Evolutionary conservation across 495 filamentous ascomycete species (phyloP).

Genomic region (Corynascus novoguineensis): DNA sequence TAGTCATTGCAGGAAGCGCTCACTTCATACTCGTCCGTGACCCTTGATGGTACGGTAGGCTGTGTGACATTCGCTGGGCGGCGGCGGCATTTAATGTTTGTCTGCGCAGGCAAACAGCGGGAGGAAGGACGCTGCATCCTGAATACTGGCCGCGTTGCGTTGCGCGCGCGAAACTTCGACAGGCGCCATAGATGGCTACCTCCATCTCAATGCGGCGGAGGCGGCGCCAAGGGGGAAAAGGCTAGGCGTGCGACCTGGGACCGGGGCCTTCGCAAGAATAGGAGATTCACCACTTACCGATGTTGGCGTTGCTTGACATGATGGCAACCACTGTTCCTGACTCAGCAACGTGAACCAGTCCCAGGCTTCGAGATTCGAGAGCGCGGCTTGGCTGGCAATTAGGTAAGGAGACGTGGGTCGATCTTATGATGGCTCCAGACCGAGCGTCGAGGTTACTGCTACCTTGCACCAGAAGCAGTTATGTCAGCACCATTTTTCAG

Average conservation of each 20-base stretch:
- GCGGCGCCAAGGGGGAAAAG: not conserved
- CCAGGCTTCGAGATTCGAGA: not conserved
- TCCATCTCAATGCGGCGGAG: too few relatives aligned
- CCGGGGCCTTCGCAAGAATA: slow-evolving; percentile 2
- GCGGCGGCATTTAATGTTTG: not conserved
- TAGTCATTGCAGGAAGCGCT: not conserved
- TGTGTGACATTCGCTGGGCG: not conserved
- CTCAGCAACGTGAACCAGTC: slow-evolving; percentile 16
- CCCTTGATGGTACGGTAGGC: not conserved
- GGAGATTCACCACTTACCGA: slow-evolving; percentile 19
- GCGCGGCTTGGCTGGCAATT: slow-evolving; percentile 1
- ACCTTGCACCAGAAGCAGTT: too few relatives aligned
- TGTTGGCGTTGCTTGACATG: slow-evolving; percentile 17
- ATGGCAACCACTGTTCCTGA: slow-evolving; percentile 17
- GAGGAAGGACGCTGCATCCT: not conserved
- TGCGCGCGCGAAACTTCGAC: not conserved
- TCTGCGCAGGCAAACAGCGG: not conserved
- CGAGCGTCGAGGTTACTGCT: not conserved
- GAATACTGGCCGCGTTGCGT: not conserved
- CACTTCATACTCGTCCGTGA: not conserved
- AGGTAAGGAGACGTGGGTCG: not conserved
- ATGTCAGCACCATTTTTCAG: slow-evolving; percentile 7
- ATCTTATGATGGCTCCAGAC: not conserved
- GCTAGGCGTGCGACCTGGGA: not conserved
- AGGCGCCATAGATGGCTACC: not conserved